Base-by-base conservation (phyloP, 2,329 filamentous ascomycete species). In the Ophiosphaerella herpotricha region DNA sequence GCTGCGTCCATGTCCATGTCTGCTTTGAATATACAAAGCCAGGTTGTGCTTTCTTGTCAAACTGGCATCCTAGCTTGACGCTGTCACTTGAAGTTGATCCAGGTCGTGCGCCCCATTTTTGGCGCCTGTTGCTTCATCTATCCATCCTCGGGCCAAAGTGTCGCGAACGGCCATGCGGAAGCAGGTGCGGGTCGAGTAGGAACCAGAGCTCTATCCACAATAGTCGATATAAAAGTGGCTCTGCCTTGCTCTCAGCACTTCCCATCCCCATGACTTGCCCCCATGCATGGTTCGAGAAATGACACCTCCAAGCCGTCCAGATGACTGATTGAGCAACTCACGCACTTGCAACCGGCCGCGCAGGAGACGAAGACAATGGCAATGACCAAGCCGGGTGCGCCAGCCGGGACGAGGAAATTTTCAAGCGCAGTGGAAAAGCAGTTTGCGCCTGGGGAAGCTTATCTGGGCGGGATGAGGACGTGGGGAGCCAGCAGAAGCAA, bases 391-490 rank as follows among this genome's bases (percentile, higher is more conserved):
- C 51, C 59, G 58, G 55, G 46, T 26, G 40, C 39, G 45, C 43
- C 47, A 43, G 48, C 49, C 52, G 54, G 39, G 46, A 52, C 52
- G 50, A 55, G 33, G 57, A 58, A 61, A 61, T 64, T 68, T 64
- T 51, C 54, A 64, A 62, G 58, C 37, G 50, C 38, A 53, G 43
- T 62, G 58, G 39, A 50, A 53, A 56, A 53, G 55, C 52, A 58
- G 52, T 41, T 16, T 40, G 48, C 43, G 51, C 50, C 47, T 51
- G 55, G 44, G 55, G 44, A 57, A 58, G 55, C 64, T 66, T 67
- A 66, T 66, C 65, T 54, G 58, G 48, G 63, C 54, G 55, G 54
- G 44, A 56, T 62, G 60, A 46, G 50, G 57, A 56, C 61, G 59
- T 63, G 62, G 63, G 64, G 55, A 55, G 53, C 54, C 50, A 48